Base-by-base conservation (phyloP, 2,329 filamentous ascomycete species). In the Pseudogymnoascus sp. region DNA sequence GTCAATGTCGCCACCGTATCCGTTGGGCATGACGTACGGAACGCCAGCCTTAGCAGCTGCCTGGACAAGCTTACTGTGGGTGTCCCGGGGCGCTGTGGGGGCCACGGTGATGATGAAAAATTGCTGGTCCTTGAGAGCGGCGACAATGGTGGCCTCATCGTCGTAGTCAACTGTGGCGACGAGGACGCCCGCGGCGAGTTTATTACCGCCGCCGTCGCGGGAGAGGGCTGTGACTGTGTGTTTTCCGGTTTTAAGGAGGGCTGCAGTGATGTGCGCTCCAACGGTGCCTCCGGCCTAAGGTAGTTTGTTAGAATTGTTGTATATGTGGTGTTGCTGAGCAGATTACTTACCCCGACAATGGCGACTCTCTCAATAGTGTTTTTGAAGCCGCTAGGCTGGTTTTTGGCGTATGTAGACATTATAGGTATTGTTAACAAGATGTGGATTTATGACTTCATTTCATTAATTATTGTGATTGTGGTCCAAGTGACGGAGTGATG, bases 41-140 rank as follows among this genome's bases (percentile, higher is more conserved):
- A 87, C 76, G 1, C 79, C 79, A 0, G 84, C 83, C 35, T 79
- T 78, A 4, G 78, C 80, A 0, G 84, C 84, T 0, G 84, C 84
- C 5, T 75, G 71, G 64, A 86, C 72, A 16, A 87, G 74, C 64
- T 81, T 81, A 61, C 67, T 69, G 45, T 84, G 78, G 1, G 77
- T 77, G 8, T 80, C 79, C 0, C 64, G 70, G 0, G 81, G 75
- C 0, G 80, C 82, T 0, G 58, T 65, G 0, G 73, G 69, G 9
- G 76, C 65, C 63, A 87, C 69, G 8, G 83, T 83, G 61, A 87
- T 85, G 66, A 86, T 75, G 2, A 87, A 74, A 38, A 79, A 79
- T n/a, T 87, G 78, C 64, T 87, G 82, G 63, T 76, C 82, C 31
- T 73, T 69, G 2, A 87, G 77, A 2, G 82, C 83, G 0, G 71